phyloP scores from a whole-genome alignment of 2,329 filamentous ascomycete genomes.

The Torrubiella hemipterigena region DNA sequence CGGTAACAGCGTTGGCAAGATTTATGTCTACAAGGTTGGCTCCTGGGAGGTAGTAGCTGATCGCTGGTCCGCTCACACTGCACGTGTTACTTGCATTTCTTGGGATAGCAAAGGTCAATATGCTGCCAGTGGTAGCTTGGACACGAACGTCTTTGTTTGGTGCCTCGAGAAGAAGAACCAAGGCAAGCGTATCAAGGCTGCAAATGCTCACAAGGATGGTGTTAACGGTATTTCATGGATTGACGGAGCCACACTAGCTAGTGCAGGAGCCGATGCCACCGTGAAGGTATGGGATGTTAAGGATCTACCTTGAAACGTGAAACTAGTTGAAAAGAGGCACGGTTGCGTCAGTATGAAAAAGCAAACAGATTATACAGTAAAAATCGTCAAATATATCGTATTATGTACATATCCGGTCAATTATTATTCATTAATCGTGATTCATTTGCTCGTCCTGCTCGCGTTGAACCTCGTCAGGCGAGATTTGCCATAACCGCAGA shows the following conservation, averaged over 20 bases:
- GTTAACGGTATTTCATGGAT: constrained; percentile 83
- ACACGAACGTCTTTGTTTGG: constrained; percentile 91
- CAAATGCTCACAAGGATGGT: constrained; percentile 92
- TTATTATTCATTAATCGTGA: constrained; percentile 21
- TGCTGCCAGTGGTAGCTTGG: constrained; percentile 72
- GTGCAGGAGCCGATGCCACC: constrained; percentile 74
- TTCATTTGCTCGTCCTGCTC: constrained; percentile 25
- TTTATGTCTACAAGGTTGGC: constrained; percentile 59
- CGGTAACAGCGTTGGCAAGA: constrained; percentile 76
- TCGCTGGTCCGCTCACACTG: constrained; percentile 50
- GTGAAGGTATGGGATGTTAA: constrained; percentile 69
- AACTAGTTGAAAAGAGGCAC: no score
- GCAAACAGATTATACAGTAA: neutral
- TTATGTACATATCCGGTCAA: constrained; percentile 1
- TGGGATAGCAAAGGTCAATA: constrained; percentile 74
- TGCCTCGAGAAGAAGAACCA: constrained; percentile 68
- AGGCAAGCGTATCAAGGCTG: constrained; percentile 69
- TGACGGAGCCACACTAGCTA: constrained; percentile 57
- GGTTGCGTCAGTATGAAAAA: neutral
- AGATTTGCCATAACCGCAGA: constrained; percentile 22
- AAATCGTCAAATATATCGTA: neutral
- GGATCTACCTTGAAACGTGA: constrained; percentile 17
- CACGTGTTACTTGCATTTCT: constrained; percentile 43
- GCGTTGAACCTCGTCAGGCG: constrained; percentile 16
- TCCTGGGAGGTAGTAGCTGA: constrained; percentile 66